Conservation (phyloP, 1,284 basidiomycete species). For the Macrocystidia cucumis region DNA sequence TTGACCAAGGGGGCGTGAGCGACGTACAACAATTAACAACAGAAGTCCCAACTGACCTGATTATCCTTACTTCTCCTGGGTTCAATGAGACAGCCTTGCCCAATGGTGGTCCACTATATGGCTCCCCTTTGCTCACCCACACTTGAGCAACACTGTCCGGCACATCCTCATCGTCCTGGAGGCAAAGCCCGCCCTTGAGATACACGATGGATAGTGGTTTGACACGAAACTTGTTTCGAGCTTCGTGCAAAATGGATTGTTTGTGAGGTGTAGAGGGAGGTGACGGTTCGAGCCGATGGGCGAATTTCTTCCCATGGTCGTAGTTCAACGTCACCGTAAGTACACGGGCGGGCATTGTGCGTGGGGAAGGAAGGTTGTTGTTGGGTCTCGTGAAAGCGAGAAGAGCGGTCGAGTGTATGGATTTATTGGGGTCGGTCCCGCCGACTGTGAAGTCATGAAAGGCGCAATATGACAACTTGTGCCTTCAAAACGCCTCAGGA, state of each 20-base stretch:
- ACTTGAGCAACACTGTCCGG: slow-evolving; percentile 16
- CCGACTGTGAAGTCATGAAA: too few relatives aligned
- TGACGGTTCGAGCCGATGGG: slow-evolving; percentile 16
- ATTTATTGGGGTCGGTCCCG: too few relatives aligned
- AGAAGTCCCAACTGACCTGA: slow-evolving; percentile 12
- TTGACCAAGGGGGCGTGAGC: background rate
- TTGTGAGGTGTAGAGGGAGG: slow-evolving; percentile 6
- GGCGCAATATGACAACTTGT: too few relatives aligned
- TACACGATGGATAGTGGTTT: slow-evolving; percentile 22
- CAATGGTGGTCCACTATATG: slow-evolving; percentile 21
- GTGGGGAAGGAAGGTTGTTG: too few relatives aligned
- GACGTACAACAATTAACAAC: background rate
- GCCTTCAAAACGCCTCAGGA: too few relatives aligned
- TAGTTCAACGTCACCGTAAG: slow-evolving; percentile 26
- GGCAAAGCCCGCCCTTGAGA: slow-evolving; percentile 19
- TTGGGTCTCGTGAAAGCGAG: too few relatives aligned
- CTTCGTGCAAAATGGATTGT: slow-evolving; percentile 22
- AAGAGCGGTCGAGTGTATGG: too few relatives aligned
- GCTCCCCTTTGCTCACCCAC: slow-evolving; percentile 26
- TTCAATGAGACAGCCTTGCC: slow-evolving; percentile 3
- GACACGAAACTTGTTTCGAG: slow-evolving; percentile 26
- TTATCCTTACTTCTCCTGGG: slow-evolving; percentile 16
- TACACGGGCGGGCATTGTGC: slow-evolving; percentile 13
- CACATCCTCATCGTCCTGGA: slow-evolving; percentile 14
- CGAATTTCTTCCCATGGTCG: slow-evolving; percentile 23